Evolutionary conservation across 2,329 filamentous ascomycete genomes (phyloP), one percentile per base, ranked within the genome.

Genomic region (Teratosphaeriaceae sp.): DNA sequence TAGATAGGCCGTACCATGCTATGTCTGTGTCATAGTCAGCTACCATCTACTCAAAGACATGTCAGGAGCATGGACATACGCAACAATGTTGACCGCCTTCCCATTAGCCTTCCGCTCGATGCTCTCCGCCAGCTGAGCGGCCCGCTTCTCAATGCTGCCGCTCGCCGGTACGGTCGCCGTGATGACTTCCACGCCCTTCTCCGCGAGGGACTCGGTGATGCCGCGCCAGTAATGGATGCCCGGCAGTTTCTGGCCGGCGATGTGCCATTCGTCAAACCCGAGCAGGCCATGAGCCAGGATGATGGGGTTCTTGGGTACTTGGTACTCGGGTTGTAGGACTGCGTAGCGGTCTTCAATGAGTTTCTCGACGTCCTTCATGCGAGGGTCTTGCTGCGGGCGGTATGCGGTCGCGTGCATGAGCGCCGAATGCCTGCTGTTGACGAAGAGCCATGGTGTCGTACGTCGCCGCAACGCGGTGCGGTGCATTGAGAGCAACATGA

Each of bases 211-310:
- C 51, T 81, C 75, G 21, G 68, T 74, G 26, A 82, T 81, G 1
- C 79, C 79, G 34, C 78, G 71, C 79, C 79, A 82, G 57, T 82
- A 82, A 42, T 79, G 72, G 18, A 82, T 67, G 0, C 76, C 75
- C 0, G 78, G 79, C 5, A 80, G 59, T 27, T 66, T 64, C 11
- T 62, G 60, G 1, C 78, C 77, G 2, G 69, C 75, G 7, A 60
- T 47, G 13, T 69, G 74, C 8, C 82, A 59, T 56, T 82, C 77
- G 51, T 80, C 76, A 58, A 82, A 82, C n/a, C 79, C 79, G 16
- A 82, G 64, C 9, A 82, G 67, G n/a, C 79, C 79, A 61, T 82
- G 79, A 3, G 79, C 79, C 8, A 82, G 73, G 38, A 82, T 72
- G 40, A 82, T 73, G 2, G 78, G 75, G 52, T 80, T 59, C 55